Evolutionary conservation across 2,329 filamentous ascomycete genomes (phyloP).

Genomic region (Rhinocladiella mackenziei): DNA sequence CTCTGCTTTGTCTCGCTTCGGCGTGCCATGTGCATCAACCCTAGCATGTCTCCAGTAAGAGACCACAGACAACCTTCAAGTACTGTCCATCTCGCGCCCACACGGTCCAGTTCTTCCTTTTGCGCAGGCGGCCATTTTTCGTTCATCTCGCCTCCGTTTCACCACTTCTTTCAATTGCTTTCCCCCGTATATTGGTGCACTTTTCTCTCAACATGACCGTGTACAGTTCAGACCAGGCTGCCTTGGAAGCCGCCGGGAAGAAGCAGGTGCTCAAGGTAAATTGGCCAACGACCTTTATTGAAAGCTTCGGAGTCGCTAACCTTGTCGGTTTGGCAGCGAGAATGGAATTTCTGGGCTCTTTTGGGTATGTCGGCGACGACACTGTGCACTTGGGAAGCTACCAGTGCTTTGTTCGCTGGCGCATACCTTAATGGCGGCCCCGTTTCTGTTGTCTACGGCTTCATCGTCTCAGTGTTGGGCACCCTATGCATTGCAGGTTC

Average conservation of each 20-base stretch:
- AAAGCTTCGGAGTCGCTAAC: no score
- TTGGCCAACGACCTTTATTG: background rate
- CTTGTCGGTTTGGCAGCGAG: conserved; percentile 14
- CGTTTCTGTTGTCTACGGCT: conserved; percentile 26
- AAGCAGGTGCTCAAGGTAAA: conserved; percentile 22
- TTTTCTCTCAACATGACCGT: conserved; percentile 12
- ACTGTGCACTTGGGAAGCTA: conserved; percentile 31
- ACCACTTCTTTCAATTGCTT: conserved; percentile 1
- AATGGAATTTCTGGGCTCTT: conserved; percentile 25
- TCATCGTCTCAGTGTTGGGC: conserved; percentile 30
- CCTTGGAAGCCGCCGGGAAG: conserved; percentile 22
- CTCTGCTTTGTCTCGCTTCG: conserved; percentile 13
- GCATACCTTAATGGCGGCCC: conserved; percentile 27
- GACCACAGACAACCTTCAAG: conserved; percentile 5
- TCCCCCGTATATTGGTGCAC: background rate
- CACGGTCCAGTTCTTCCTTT: background rate
- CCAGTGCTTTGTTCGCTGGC: conserved; percentile 24
- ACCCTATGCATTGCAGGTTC: conserved; percentile 38
- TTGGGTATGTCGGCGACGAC: conserved; percentile 19
- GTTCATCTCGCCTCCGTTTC: conserved; percentile 1
- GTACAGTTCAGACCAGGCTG: conserved; percentile 22
- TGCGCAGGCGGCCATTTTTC: background rate
- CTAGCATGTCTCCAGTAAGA: conserved; percentile 5
- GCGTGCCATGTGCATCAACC: conserved; percentile 6
- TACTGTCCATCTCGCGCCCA: conserved; percentile 2